These are phyloP conservation scores for Fusarium nanum DNA, from an alignment of 2,329 filamentous ascomycete genomes.

Conservation along the genomic window DNA sequence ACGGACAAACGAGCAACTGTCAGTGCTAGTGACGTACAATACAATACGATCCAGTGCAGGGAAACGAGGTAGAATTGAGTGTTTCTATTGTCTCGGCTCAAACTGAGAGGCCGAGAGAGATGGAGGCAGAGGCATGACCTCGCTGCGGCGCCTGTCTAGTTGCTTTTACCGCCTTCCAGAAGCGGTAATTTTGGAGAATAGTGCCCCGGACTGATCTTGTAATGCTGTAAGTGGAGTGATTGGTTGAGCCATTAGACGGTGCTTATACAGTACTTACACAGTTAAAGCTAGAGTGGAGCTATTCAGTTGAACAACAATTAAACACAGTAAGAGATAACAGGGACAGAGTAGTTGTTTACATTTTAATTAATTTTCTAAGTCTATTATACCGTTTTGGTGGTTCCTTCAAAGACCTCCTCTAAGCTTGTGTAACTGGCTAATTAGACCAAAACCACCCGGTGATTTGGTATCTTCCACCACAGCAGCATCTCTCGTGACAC, in stretches of 20 bases:
- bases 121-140: conserved; percentile 38
- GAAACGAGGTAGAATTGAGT: conserved; percentile 10
- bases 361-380: neutral
- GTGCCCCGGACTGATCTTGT: conserved; percentile 25
- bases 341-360: neutral
- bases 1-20: conserved; percentile 1
- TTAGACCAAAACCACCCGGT: conserved; percentile 67
- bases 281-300: neutral
- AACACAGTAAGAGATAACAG: neutral
- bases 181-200: conserved; percentile 30
- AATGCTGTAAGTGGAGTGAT: conserved; percentile 25
- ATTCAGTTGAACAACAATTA: neutral
- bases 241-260: conserved; percentile 11
- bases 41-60: conserved; percentile 2
- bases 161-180: conserved; percentile 42
- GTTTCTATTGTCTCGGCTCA: conserved; percentile 32
- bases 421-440: conserved; percentile 72
- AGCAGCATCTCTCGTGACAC: conserved; percentile 44
- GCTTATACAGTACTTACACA: conserved; percentile 13
- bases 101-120: conserved; percentile 23
- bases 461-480: conserved; percentile 57
- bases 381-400: neutral
- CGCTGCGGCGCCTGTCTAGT: conserved; percentile 23
- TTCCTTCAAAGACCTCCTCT: conserved; percentile 61
- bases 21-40: conserved; percentile 1